Base-by-base conservation (phyloP, 352 stramenopile genomes). In the Blastocystis sp. region DNA sequence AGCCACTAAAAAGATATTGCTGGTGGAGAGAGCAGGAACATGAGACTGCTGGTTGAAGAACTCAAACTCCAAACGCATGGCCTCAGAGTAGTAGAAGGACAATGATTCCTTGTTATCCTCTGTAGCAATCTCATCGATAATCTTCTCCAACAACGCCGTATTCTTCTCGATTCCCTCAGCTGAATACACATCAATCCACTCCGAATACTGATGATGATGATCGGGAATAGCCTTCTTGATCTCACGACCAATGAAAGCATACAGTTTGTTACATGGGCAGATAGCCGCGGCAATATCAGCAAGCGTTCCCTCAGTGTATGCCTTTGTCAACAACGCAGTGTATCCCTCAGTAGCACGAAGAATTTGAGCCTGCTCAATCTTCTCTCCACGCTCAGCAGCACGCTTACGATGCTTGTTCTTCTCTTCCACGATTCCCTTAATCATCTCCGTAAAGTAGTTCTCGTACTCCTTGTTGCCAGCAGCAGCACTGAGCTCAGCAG, bases 11-110 rank as follows among this genome's bases (percentile, higher is more conserved):
- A 83, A 66, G 24, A 87, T 78, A 27, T 52, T 57, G 46, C 56
- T 75, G 4, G 77, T 87, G 0, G 59, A 51, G n/a, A 77, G 39
- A 16, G 77, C 39, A 35, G 37, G 67, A 21, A 87, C 77, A 46
- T 78, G 59, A 2, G 27, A 74, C 43, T 87, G 77, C 56, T 87
- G 77, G 65, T 87, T 74, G 65, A 87, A 87, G 29, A 87, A 87
- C 77, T 87, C 77, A 54, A 78, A 87, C 27, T 87, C 77, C 46
- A 87, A 54, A 87, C 77, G 77, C 56, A 87, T 87, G 11, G 77
- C 77, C 27, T 87, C 77, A 16, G 59, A 63, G 56, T 75, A 87
- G 58, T 87, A 87, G 27, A 78, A 78, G 9, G 29, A 16, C 37
- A 46, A n/a, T 12, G 27, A 57, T 24, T 78, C 57, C 65, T 78